Percentiles rank a stretch among this genome's conserved stretches.
Evolutionary conservation across 2,329 filamentous ascomycete genomes (phyloP).

Genomic region (Penicillium nordicum): DNA sequence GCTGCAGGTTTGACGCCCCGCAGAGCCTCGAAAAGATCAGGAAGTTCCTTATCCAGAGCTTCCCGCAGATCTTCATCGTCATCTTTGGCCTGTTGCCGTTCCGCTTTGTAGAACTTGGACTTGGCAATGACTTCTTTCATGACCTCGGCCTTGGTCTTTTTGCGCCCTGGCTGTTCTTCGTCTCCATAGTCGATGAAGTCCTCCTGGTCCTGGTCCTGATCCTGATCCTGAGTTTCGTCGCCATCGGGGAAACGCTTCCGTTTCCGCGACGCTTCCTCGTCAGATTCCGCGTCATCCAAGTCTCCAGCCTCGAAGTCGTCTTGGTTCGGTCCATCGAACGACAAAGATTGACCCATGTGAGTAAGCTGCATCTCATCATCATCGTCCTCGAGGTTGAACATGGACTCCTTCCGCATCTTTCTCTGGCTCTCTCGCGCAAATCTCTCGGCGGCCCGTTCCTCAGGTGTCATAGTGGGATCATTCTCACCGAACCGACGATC

Average conservation of each 20-base stretch:
- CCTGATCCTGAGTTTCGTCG: constrained; percentile 30
- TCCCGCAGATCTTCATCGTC: constrained; percentile 85
- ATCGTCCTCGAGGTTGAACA: constrained; percentile 90
- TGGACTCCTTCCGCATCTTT: constrained; percentile 68
- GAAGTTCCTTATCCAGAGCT: constrained; percentile 78
- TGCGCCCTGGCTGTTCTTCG: constrained; percentile 67
- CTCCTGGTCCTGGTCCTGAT: constrained; percentile 44
- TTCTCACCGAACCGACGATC: constrained; percentile 95
- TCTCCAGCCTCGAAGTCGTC: constrained; percentile 83
- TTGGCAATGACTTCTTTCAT: constrained; percentile 98
- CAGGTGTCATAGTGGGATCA: constrained; percentile 87
- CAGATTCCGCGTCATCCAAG: constrained; percentile 50
- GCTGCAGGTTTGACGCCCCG: constrained; percentile 54
- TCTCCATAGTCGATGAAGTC: constrained; percentile 46
- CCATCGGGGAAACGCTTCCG: constrained; percentile 47
- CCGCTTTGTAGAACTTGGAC: constrained; percentile 91
- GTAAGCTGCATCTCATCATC: constrained; percentile 70
- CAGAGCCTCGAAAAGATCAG: constrained; percentile 70
- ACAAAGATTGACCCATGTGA: constrained; percentile 74
- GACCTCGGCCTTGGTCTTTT: constrained; percentile 93
- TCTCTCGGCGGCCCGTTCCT: constrained; percentile 86
- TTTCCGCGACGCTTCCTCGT: constrained; percentile 56
- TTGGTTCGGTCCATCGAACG: constrained; percentile 55
- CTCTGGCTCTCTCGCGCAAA: constrained; percentile 85
- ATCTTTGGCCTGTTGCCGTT: constrained; percentile 87